phyloP scores from a whole-genome alignment of 768 basidiomycete genomes.

The Pleurotus tuber-regium region DNA sequence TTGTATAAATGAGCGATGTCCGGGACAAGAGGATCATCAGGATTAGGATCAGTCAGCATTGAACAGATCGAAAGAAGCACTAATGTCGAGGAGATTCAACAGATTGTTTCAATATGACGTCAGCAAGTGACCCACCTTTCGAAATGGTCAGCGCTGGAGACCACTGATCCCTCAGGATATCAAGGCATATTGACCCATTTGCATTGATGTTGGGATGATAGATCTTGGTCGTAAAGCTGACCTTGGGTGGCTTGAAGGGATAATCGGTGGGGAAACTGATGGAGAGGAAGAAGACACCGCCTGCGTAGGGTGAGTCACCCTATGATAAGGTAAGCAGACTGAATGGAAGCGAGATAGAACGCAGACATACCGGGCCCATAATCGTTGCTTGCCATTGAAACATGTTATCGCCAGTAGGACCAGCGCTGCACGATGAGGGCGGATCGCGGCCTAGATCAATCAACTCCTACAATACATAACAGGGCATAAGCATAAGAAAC shows the following conservation, averaged over 20 bases:
- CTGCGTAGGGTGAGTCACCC: constrained; percentile 97
- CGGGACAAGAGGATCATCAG: constrained; percentile 97
- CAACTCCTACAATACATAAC: constrained; percentile 71
- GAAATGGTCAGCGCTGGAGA: constrained; percentile 98
- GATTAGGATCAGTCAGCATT: constrained; percentile 99
- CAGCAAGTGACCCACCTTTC: constrained; percentile 64
- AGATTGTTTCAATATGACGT: constrained; percentile 3
- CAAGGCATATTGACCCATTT: constrained; percentile 97
- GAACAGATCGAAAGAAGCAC: constrained; percentile 98
- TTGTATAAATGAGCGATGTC: constrained; percentile 99
- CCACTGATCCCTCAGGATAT: constrained; percentile 99
- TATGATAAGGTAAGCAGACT: constrained; percentile 32
- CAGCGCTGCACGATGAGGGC: constrained; percentile 98
- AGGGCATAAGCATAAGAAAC: constrained; percentile 16
- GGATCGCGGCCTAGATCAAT: constrained; percentile 99
- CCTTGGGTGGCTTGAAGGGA: constrained; percentile 99
- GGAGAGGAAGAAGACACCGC: constrained; percentile 98
- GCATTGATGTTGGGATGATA: constrained; percentile 99
- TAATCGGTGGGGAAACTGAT: constrained; percentile 96
- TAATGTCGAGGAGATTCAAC: constrained; percentile 25
- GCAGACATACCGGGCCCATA: constrained; percentile 89
- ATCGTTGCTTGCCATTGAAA: constrained; percentile 99
- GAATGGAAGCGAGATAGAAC: constrained; percentile 3
- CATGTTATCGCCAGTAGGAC: constrained; percentile 96
- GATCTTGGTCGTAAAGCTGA: constrained; percentile 99